Base-by-base conservation (phyloP, 2,329 filamentous ascomycete genomes). In the Penicillium sp. region DNA sequence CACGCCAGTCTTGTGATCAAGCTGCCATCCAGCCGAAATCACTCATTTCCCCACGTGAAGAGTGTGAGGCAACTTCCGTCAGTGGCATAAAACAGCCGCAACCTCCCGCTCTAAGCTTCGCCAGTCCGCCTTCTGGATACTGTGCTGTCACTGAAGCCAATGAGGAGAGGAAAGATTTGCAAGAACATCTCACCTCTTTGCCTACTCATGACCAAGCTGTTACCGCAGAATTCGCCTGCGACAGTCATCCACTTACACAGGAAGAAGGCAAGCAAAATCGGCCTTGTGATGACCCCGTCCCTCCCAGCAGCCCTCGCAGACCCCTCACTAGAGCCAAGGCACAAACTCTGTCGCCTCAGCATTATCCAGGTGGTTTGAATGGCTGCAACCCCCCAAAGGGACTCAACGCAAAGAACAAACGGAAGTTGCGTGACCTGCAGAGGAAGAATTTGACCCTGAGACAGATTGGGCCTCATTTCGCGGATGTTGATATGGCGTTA, bases 191-290 rank as follows among this genome's bases (percentile, higher is more conserved):
- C 19, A 51, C 30, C 35, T 38, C 35, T 27, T 38, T 38, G 13
- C 6, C 35, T 14, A 38, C 13, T 4, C 3, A 4, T 38, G 12
- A 25, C 35, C 12, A 38, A 38, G 19, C 35, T 38, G 8, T 25
- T 38, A 38, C 35, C 6, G 13, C 12, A 10, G 19, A n/a, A 37
- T 37, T 37, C 10, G 2, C 2, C 4, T 37, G 12, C 1, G 35
- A n/a, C 3, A 37, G 35, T 22, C 1, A 37, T 37, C 35, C 7
- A 38, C 35, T 14, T 38, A 14, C 7, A 38, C 12, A 8, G 35
- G 19, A 8, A 37, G 72, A 77, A 33, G 52, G 57, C 13, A 75
- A 70, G 52, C 67, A 76, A 31, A 31, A 31, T 13, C 29, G 2
- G 29, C 11, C 11, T 31, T 31, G 13, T 31, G 11, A 31, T 31